Percentiles rank a stretch among this genome's conserved stretches.
Conservation (phyloP, 2,329 filamentous ascomycete species). For the Onygena corvina region DNA sequence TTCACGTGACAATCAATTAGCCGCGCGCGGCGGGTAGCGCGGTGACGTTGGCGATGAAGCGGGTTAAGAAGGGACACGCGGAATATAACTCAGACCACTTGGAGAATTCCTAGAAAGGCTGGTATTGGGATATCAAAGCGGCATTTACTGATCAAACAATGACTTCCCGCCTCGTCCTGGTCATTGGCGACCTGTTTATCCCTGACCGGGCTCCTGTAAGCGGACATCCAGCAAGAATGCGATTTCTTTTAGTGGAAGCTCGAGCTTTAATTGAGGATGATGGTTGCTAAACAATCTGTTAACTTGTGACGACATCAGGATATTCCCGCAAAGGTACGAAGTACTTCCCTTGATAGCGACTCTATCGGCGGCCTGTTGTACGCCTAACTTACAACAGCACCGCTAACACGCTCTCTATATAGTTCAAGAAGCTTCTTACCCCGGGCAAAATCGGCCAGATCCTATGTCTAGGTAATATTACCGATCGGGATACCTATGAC, state of each 20-base stretch:
- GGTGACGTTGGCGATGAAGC: background rate
- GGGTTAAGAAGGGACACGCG: background rate
- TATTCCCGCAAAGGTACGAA: conserved; percentile 67
- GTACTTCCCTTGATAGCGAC: too few relatives aligned
- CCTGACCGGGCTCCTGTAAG: conserved; percentile 71
- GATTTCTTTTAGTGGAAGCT: background rate
- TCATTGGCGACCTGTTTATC: conserved; percentile 88
- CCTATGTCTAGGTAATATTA: conserved; percentile 67
- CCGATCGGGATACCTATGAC: conserved; percentile 68
- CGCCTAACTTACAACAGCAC: conserved; percentile 6
- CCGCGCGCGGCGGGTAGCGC: too few relatives aligned
- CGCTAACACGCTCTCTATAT: conserved; percentile 16
- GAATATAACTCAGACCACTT: background rate
- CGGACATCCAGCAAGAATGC: background rate
- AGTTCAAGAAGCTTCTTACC: conserved; percentile 78
- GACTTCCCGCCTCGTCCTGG: conserved; percentile 81
- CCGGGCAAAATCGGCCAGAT: conserved; percentile 75
- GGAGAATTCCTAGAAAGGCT: background rate
- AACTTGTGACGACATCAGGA: conserved; percentile 37
- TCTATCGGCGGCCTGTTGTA: background rate
- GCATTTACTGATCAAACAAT: conserved; percentile 30
- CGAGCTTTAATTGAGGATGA: background rate
- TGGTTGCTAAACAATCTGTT: background rate
- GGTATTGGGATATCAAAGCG: conserved; percentile 9
- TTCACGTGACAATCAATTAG: too few relatives aligned